phyloP scores from a whole-genome alignment of 2,329 filamentous ascomycete species.

The Diaporthe sp. region DNA sequence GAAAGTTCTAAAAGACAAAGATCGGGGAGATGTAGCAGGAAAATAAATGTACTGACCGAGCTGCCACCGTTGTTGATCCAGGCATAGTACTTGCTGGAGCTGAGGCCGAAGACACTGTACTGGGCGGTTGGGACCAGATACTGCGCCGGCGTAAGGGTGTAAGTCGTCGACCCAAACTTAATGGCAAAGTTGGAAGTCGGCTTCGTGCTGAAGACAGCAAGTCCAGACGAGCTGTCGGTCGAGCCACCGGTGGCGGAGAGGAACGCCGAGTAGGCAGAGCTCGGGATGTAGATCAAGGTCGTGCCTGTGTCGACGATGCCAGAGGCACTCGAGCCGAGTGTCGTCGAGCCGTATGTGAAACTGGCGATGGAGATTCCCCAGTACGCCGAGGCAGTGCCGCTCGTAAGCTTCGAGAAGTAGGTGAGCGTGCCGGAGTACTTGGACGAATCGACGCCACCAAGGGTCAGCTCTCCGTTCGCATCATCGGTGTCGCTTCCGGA shows the following conservation, averaged over 20 bases:
- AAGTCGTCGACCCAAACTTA: constrained; percentile 48
- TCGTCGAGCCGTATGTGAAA: constrained; percentile 45
- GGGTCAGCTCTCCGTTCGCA: constrained; percentile 46
- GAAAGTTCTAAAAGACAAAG: too few species aligned
- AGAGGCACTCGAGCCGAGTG: constrained; percentile 40
- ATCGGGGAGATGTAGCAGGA: too few species aligned
- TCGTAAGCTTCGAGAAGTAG: constrained; percentile 43
- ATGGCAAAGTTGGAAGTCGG: constrained; percentile 49
- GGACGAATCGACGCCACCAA: constrained; percentile 45
- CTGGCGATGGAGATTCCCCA: constrained; percentile 47
- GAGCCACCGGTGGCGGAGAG: constrained; percentile 47
- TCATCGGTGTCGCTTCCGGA: constrained; percentile 46
- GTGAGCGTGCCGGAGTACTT: constrained; percentile 44
- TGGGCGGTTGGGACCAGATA: constrained; percentile 48
- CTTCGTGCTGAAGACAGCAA: constrained; percentile 46
- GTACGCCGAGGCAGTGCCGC: constrained; percentile 42
- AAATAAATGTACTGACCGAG: not conserved
- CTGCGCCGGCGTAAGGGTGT: constrained; percentile 48
- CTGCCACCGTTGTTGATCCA: constrained; percentile 48
- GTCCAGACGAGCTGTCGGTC: constrained; percentile 46
- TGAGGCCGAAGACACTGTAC: constrained; percentile 46
- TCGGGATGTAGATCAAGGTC: constrained; percentile 48
- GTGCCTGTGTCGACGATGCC: constrained; percentile 49
- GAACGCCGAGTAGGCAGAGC: constrained; percentile 47
- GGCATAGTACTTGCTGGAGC: constrained; percentile 48